These are phyloP conservation scores for Sutorius eximius DNA, from an alignment of 1,284 basidiomycete species.

Conservation along the genomic window DNA sequence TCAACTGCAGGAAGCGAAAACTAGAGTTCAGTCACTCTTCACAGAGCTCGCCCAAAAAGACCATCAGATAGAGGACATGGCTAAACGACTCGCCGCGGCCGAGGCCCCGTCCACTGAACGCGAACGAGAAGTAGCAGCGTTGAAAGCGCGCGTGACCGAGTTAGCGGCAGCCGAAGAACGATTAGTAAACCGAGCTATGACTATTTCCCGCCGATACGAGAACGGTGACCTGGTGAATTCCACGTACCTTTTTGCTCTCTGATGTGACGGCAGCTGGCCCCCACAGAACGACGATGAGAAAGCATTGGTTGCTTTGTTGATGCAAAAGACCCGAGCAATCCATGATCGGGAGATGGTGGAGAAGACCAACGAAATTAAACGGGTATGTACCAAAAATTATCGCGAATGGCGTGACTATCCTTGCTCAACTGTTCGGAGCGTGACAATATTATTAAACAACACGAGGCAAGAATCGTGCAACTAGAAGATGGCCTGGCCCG, in stretches of 20 bases:
- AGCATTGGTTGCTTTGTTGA: conserved; percentile 44
- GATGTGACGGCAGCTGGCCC: conserved; percentile 10
- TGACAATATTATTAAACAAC: conserved; percentile 44
- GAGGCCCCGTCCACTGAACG: conserved; percentile 23
- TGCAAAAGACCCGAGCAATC: conserved; percentile 41
- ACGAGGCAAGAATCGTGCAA: conserved; percentile 39
- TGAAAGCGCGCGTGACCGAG: conserved; percentile 30
- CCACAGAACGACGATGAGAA: conserved; percentile 49
- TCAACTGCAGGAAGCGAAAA: conserved; percentile 23
- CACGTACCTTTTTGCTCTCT: conserved; percentile 3
- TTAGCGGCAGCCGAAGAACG: conserved; percentile 31
- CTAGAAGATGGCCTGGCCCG: conserved; percentile 45
- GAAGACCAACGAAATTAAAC: conserved; percentile 53
- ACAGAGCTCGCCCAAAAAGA: conserved; percentile 26
- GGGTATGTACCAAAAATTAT: conserved; percentile 35
- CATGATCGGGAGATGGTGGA: conserved; percentile 50
- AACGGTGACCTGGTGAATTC: conserved; percentile 42
- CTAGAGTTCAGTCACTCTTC: conserved; percentile 22
- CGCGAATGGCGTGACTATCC: conserved; percentile 1
- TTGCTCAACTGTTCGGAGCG: conserved; percentile 35
- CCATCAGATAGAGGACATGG: conserved; percentile 21
- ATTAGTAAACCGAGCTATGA: conserved; percentile 28
- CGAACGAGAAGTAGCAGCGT: conserved; percentile 25
- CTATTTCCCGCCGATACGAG: conserved; percentile 40
- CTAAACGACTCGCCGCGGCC: conserved; percentile 20